A percentile compares a stretch with the other conserved stretches of the same genome.
These are phyloP conservation scores for Fusarium sp. DNA, from an alignment of 2,329 filamentous ascomycete species.

Conservation along the genomic window DNA sequence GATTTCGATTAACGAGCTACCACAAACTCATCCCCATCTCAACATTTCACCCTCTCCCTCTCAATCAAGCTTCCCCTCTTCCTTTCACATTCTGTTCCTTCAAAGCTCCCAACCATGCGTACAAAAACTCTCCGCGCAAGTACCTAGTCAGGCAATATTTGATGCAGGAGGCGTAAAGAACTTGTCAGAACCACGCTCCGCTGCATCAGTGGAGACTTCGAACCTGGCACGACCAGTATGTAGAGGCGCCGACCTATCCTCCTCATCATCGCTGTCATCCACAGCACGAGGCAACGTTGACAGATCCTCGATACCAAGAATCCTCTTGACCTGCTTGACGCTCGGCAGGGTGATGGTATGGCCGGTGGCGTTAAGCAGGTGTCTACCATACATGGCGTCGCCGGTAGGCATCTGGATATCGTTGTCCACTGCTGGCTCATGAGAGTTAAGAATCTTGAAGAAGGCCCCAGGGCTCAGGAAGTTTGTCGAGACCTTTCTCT, in stretches of 20 bases:
- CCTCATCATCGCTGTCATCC: background rate
- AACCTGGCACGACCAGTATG: background rate
- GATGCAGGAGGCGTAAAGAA: background rate
- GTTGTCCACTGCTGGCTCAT: background rate
- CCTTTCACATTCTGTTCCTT: background rate
- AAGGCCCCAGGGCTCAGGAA: background rate
- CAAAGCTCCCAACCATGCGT: background rate
- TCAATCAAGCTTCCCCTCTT: background rate
- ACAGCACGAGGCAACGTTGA: background rate
- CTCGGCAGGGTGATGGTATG: background rate
- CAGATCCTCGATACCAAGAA: background rate
- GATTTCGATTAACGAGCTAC: background rate
- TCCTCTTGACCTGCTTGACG: background rate
- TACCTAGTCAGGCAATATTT: background rate
- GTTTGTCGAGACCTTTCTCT: background rate
- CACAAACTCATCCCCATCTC: background rate
- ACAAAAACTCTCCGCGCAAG: background rate
- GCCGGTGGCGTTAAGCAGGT: background rate
- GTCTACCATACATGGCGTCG: background rate
- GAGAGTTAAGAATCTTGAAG: background rate
- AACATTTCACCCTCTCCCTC: background rate
- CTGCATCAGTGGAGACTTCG: background rate
- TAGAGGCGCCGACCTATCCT: background rate
- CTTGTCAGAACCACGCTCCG: background rate
- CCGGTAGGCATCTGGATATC: background rate